Base-by-base conservation (phyloP, 2,329 filamentous ascomycete genomes). In the Colletotrichum paranaense region DNA sequence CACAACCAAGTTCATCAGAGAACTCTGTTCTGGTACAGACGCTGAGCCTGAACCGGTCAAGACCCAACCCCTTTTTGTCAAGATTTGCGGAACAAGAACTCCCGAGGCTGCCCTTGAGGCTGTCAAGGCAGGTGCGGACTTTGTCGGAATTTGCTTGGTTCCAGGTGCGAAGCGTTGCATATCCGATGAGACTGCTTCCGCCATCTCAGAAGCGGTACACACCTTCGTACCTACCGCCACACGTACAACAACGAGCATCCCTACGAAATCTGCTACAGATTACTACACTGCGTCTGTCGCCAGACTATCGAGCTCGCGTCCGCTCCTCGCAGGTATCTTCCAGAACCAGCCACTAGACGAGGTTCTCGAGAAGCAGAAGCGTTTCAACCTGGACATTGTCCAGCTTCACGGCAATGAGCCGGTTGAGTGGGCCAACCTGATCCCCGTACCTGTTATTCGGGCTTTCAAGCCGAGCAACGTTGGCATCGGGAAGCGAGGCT, bases 331-430 rank as follows among this genome's bases (percentile, higher is more conserved):
- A 5, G 97, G 97, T 69, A 96, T 99, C 2, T 99, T 99, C 85
- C 93, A 94, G 78, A 94, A 98, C 81, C 96, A 98, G 80, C 91
- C 96, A 0, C 87, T 99, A 11, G 89, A 91, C 46, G 95, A 98
- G 77, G 88, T 99, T 7, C 86, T 98, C 63, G 89, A 92, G 75
- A 91, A 96, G 81, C 94, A 97, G 78, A 90, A 90, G 76, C 86
- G 91, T 14, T 91, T 98, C 76, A 87, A 89, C 58, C 89, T 99
- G 56, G 97, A 99, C 80, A 85, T 98, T 66, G 94, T 99, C 7
- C 97, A 99, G 80, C 89, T 99, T 2, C 97, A 99, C 80, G 97
- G 97, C 9, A 89, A 92, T 59, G 97, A 99, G 81, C 96, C 97
- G 2, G 79, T 98, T 4, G 97, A 99, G 81, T 99, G 96, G 95